Conservation (phyloP, 2,329 filamentous ascomycete genomes). For the Fusarium sp. region DNA sequence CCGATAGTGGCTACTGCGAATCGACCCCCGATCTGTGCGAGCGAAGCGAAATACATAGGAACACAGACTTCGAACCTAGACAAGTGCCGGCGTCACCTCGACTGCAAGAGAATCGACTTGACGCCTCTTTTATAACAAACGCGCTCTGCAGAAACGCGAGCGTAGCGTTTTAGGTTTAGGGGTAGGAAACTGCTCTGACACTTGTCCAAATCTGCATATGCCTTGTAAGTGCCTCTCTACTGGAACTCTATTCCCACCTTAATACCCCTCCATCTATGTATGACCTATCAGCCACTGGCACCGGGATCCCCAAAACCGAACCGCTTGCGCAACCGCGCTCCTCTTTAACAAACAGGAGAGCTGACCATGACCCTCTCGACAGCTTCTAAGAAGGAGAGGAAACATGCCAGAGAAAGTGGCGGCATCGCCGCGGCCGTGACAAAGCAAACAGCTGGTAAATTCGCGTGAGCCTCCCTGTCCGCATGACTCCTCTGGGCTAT, state of each 20-base stretch:
- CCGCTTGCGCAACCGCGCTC: conserved; percentile 29
- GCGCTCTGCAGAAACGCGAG: conserved; percentile 46
- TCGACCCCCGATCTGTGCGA: conserved; percentile 20
- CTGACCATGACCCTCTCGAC: conserved; percentile 42
- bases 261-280: conserved; percentile 19
- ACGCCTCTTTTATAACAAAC: conserved; percentile 21
- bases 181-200: conserved; percentile 47
- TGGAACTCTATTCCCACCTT: conserved; percentile 13
- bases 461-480: conserved; percentile 56
- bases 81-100: conserved; percentile 35
- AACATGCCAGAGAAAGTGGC: conserved; percentile 64
- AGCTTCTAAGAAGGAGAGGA: conserved; percentile 63
- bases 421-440: conserved; percentile 64
- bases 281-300: conserved; percentile 13
- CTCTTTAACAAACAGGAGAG: conserved; percentile 12
- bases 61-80: conserved; percentile 30
- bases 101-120: conserved; percentile 20
- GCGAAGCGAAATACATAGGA: conserved; percentile 23
- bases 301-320: not conserved
- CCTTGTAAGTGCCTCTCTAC: conserved; percentile 46
- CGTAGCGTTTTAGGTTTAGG: conserved; percentile 27
- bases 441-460: conserved; percentile 62
- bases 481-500: conserved; percentile 41
- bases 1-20: conserved; percentile 18
- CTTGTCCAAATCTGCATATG: conserved; percentile 48